Evolutionary conservation across 2,329 filamentous ascomycete genomes (phyloP).

Genomic region (Niveomyces coronatus): DNA sequence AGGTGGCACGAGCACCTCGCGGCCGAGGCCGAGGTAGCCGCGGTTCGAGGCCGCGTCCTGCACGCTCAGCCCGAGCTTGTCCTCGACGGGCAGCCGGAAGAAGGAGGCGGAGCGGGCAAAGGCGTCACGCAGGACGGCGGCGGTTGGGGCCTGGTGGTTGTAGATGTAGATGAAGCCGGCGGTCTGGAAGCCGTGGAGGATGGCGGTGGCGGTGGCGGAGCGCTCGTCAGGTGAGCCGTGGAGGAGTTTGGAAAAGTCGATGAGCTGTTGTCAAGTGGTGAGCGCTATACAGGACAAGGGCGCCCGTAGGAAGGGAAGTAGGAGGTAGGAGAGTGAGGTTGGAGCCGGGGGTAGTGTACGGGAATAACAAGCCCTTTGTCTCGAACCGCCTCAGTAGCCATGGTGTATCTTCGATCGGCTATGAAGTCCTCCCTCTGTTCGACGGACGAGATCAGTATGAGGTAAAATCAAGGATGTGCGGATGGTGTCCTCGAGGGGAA

Average conservation of each 20-base stretch:
- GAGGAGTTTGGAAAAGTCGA: slow-evolving; percentile 69
- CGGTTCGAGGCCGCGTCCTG: slow-evolving; percentile 62
- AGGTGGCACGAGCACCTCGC: slow-evolving; percentile 54
- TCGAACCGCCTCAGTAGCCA: slow-evolving; percentile 27
- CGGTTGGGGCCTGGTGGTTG: slow-evolving; percentile 60
- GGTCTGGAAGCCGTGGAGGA: slow-evolving; percentile 71
- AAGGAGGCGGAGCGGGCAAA: slow-evolving; percentile 62
- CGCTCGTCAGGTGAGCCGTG: slow-evolving; percentile 50
- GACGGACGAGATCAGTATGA: too few species aligned
- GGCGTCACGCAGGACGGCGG: slow-evolving; percentile 46
- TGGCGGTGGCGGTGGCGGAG: slow-evolving; percentile 54
- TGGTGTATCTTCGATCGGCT: too few species aligned
- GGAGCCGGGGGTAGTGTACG: slow-evolving; percentile 25
- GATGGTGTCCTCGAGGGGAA: too few species aligned
- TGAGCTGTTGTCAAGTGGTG: slow-evolving; percentile 44
- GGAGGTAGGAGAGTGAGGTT: slow-evolving; percentile 12
- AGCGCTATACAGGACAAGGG: too few species aligned
- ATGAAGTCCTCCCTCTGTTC: too few species aligned
- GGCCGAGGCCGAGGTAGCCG: slow-evolving; percentile 58
- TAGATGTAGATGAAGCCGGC: slow-evolving; percentile 86
- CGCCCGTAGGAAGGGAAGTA: slow-evolving; percentile 11
- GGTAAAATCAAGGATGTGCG: too few species aligned
- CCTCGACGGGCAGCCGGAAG: slow-evolving; percentile 51
- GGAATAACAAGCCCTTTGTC: slow-evolving; percentile 45
- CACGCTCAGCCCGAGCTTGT: slow-evolving; percentile 61